Evolutionary conservation across 768 basidiomycete genomes (phyloP).

Genomic region (Naganishia vishniacii): DNA sequence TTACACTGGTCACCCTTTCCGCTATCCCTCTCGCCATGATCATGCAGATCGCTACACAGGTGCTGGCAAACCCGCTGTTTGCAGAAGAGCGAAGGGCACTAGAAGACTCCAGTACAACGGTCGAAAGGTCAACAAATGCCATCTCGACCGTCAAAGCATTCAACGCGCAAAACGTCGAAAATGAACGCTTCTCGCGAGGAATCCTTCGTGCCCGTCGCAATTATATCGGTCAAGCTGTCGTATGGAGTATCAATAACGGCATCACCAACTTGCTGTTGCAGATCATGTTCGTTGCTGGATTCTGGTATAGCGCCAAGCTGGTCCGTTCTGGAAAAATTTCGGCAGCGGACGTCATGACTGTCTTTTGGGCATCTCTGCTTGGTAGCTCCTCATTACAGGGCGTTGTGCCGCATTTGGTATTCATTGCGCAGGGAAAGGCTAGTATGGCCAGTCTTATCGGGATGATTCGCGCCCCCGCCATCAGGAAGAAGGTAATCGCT

Average conservation of each 20-base stretch:
- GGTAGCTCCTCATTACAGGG: conserved; percentile 81
- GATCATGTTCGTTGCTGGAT: conserved; percentile 91
- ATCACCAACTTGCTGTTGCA: conserved; percentile 74
- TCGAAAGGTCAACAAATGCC: conserved; percentile 66
- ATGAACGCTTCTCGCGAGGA: conserved; percentile 54
- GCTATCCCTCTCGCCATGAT: conserved; percentile 75
- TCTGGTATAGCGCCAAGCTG: conserved; percentile 89
- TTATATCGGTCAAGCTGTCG: conserved; percentile 57
- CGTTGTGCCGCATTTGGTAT: conserved; percentile 73
- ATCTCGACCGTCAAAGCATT: conserved; percentile 90
- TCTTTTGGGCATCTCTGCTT: conserved; percentile 95
- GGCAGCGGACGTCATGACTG: conserved; percentile 82
- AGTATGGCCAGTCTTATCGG: conserved; percentile 66
- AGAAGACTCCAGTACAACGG: conserved; percentile 66
- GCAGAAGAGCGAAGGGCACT: conserved; percentile 62
- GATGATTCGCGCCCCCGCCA: conserved; percentile 53
- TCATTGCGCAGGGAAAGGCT: conserved; percentile 73
- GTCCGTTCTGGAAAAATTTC: conserved; percentile 68
- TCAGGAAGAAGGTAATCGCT: conserved; percentile 1
- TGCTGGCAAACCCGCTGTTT: conserved; percentile 63
- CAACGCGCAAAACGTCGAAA: conserved; percentile 65
- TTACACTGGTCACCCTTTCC: conserved; percentile 87
- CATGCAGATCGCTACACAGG: conserved; percentile 70
- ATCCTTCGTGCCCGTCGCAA: conserved; percentile 53
- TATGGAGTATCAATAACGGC: conserved; percentile 72